Conservation (phyloP, 805 yeast species). For the Kuraishia cidri region DNA sequence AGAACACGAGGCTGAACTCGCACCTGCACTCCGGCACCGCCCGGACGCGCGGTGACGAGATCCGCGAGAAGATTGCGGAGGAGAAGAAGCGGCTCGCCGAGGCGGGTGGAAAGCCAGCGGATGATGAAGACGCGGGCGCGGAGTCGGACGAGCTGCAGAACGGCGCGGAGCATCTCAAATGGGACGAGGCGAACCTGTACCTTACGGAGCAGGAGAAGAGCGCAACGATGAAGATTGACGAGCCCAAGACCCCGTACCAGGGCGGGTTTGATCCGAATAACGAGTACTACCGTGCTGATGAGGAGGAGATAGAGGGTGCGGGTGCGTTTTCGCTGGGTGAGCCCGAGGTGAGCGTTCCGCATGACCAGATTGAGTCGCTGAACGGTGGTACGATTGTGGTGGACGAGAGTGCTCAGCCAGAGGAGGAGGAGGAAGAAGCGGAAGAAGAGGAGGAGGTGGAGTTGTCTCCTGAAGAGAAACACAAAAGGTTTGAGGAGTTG, state of each 20-base stretch:
- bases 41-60: conserved; percentile 30
- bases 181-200: conserved; percentile 79
- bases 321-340: conserved; percentile 42
- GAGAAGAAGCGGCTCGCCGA: conserved; percentile 16
- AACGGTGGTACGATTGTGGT: conserved; percentile 31
- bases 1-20: conserved; percentile 74
- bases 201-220: conserved; percentile 66
- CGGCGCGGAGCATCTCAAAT: conserved; percentile 44
- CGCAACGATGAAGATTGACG: conserved; percentile 79
- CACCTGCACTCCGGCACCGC: conserved; percentile 24
- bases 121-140: conserved; percentile 1
- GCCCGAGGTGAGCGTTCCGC: conserved; percentile 24
- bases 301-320: conserved; percentile 40
- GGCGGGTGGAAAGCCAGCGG: conserved; percentile 1
- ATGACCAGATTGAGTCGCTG: conserved; percentile 14
- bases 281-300: conserved; percentile 68
- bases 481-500: conserved; percentile 62
- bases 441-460: conserved; percentile 27
- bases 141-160: conserved; percentile 1
- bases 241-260: conserved; percentile 93
- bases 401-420: conserved; percentile 11
- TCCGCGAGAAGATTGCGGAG: conserved; percentile 35
- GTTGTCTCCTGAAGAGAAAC: conserved; percentile 49
- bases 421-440: conserved; percentile 21
- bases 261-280: conserved; percentile 81